A percentile compares a stretch with the other conserved stretches of the same genome.
Evolutionary conservation across 768 basidiomycete genomes (phyloP).

Genomic region (Baorangia bicolor): DNA sequence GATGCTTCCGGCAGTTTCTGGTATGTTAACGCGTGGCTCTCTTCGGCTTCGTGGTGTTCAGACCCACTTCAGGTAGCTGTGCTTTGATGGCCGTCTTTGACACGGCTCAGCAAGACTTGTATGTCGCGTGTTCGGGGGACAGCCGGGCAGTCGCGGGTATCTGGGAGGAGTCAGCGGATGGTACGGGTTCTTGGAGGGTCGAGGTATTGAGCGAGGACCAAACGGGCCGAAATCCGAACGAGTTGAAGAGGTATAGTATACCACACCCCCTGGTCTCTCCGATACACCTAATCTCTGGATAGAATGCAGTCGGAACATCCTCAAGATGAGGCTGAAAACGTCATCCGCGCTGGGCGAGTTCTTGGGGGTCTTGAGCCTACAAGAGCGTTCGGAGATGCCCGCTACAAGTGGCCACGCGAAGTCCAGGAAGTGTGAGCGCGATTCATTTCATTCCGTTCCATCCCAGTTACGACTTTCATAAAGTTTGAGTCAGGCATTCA

Average conservation of each 20-base stretch:
- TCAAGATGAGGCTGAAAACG: slow-evolving; percentile 63
- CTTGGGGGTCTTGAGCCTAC: slow-evolving; percentile 87
- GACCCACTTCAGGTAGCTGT: slow-evolving; percentile 66
- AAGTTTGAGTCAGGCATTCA: slow-evolving; percentile 65
- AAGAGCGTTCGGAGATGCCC: slow-evolving; percentile 84
- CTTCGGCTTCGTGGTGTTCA: slow-evolving; percentile 10
- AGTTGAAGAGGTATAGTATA: slow-evolving; percentile 67
- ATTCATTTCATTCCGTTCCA: not conserved
- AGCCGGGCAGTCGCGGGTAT: slow-evolving; percentile 94
- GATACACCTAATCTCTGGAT: not conserved
- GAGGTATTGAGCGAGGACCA: slow-evolving; percentile 97
- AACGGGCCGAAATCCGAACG: slow-evolving; percentile 87
- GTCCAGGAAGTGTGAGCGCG: slow-evolving; percentile 65
- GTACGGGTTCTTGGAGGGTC: slow-evolving; percentile 79
- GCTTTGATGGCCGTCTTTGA: slow-evolving; percentile 88
- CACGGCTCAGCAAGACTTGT: slow-evolving; percentile 75
- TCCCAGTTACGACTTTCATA: not conserved
- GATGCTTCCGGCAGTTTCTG: slow-evolving; percentile 84
- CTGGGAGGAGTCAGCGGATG: slow-evolving; percentile 69
- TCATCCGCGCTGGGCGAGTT: slow-evolving; percentile 78
- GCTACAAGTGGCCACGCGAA: slow-evolving; percentile 82
- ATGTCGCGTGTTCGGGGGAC: slow-evolving; percentile 92
- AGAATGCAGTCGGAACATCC: slow-evolving; percentile 87
- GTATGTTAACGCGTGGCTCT: slow-evolving; percentile 31
- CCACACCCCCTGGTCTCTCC: not conserved